phyloP scores from a whole-genome alignment of 1,139 yeast species.

The Diutina neorugosa region DNA sequence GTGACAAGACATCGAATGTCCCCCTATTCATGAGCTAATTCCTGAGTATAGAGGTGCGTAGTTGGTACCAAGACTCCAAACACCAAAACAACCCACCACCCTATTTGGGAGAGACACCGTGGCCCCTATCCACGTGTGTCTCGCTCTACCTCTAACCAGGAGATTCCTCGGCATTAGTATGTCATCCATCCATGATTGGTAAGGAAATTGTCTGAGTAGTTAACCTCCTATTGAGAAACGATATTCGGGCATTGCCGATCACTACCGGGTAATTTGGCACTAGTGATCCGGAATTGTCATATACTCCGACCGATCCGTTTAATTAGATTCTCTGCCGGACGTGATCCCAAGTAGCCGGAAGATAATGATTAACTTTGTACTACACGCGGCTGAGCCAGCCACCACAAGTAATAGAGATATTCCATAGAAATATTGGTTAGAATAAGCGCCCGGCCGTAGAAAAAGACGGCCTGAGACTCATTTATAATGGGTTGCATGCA shows the following conservation, averaged over 20 bases:
- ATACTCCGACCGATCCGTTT: not conserved
- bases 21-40: not conserved
- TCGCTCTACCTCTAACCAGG: too few relatives aligned
- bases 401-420: too few relatives aligned
- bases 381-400: not conserved
- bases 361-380: not conserved
- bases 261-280: too few relatives aligned
- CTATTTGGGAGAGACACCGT: not conserved
- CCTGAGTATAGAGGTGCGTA: not conserved
- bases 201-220: too few relatives aligned
- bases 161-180: too few relatives aligned
- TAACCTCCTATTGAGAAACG: too few relatives aligned
- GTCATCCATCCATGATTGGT: too few relatives aligned
- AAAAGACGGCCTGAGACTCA: not conserved
- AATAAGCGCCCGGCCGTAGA: not conserved
- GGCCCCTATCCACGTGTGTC: too few relatives aligned
- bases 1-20: not conserved
- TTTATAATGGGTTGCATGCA: not conserved
- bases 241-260: too few relatives aligned
- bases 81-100: not conserved
- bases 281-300: not conserved
- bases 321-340: not conserved
- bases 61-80: not conserved
- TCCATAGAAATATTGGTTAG: not conserved
- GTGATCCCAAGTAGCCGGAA: not conserved